Conservation (phyloP, 768 basidiomycete genomes). For the Macrocybe gigantea region DNA sequence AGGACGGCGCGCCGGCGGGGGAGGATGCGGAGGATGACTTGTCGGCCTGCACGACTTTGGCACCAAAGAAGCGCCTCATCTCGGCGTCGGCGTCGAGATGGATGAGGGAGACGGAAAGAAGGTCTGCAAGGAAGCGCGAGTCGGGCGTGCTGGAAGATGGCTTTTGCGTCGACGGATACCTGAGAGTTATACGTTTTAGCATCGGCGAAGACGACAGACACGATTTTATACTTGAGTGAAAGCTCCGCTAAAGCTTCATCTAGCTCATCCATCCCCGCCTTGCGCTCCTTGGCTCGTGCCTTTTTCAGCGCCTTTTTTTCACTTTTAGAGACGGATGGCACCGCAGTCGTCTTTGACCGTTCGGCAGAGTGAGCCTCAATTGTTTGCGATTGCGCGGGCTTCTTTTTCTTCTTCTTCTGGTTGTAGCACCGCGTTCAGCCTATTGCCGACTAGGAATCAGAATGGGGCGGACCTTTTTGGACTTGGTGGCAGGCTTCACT, state of each 20-base stretch:
- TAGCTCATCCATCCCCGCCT: conserved; percentile 68
- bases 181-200: conserved; percentile 11
- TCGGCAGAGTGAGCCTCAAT: no score
- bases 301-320: conserved; percentile 62
- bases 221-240: conserved; percentile 55
- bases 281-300: conserved; percentile 60
- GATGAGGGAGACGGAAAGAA: conserved; percentile 74
- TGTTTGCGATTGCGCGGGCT: conserved; percentile 9
- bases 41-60: conserved; percentile 73
- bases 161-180: conserved; percentile 50
- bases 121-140: conserved; percentile 35
- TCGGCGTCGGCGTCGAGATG: conserved; percentile 88
- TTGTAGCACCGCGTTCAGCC: conserved; percentile 3
- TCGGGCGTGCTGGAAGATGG: conserved; percentile 20
- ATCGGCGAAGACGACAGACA: background rate
- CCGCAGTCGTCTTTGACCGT: conserved; percentile 4
- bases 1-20: conserved; percentile 24
- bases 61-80: conserved; percentile 90
- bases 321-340: conserved; percentile 19
- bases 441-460: background rate
- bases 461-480: conserved; percentile 28
- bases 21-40: conserved; percentile 31
- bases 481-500: conserved; percentile 19
- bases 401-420: conserved; percentile 39
- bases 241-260: conserved; percentile 83